phyloP scores from a whole-genome alignment of 83 land plant genomes.

The Isoetes engelmannii region DNA sequence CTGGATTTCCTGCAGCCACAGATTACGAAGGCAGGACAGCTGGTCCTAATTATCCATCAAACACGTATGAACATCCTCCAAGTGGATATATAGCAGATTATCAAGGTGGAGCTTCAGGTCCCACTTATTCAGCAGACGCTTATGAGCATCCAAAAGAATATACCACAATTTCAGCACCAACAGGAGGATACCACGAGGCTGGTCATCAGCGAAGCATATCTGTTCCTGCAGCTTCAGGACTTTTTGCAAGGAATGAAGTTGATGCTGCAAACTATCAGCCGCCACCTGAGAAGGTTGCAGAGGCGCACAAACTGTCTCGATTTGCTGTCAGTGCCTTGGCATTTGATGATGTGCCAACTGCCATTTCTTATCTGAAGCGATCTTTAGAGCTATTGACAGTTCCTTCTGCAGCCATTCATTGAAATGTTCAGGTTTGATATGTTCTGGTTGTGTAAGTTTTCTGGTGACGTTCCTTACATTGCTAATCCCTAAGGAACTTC shows the following conservation, averaged over 20 bases:
- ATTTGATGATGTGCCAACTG: constrained; percentile 89
- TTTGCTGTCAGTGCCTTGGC: constrained; percentile 97
- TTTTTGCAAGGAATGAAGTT: constrained; percentile 16
- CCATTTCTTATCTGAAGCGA: constrained; percentile 57
- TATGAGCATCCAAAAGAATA: too few species aligned
- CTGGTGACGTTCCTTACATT: too few species aligned
- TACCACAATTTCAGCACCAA: background rate
- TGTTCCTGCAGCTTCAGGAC: constrained; percentile 19
- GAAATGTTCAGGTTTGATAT: too few species aligned
- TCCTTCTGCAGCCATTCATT: constrained; percentile 41
- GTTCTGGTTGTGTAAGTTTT: too few species aligned
- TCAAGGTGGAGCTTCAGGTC: too few species aligned
- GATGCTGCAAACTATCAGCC: constrained; percentile 72
- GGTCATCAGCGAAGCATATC: background rate
- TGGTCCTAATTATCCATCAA: too few species aligned
- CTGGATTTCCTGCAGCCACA: too few species aligned
- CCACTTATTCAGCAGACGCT: too few species aligned
- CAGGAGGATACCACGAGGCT: background rate
- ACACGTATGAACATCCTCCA: too few species aligned
- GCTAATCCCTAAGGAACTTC: too few species aligned
- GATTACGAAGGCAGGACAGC: too few species aligned
- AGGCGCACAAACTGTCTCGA: constrained; percentile 93
- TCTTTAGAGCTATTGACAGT: constrained; percentile 79
- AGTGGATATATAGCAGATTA: too few species aligned
- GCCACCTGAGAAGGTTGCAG: constrained; percentile 77